A percentile compares a stretch with the other conserved stretches of the same genome.
These are phyloP conservation scores for Boletus rex-veris DNA, from an alignment of 768 basidiomycete species.

Conservation along the genomic window DNA sequence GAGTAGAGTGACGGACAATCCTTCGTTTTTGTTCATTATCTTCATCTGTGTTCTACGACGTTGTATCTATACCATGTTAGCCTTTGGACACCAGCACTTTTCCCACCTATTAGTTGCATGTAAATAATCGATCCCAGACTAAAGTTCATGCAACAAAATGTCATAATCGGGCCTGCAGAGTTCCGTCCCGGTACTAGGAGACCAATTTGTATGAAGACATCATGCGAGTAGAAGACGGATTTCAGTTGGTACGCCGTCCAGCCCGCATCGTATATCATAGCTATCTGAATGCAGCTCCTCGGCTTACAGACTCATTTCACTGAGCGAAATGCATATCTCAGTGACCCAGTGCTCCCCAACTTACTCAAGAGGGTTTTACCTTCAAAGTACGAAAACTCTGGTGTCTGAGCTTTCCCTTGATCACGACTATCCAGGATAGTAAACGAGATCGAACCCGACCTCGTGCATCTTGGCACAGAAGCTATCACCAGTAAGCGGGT, in stretches of 20 bases:
- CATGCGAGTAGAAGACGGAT: slow-evolving; percentile 68
- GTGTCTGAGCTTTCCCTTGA: neutral
- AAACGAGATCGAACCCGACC: slow-evolving; percentile 54
- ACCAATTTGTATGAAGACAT: neutral
- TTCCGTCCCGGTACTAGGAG: neutral
- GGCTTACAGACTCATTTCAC: slow-evolving; percentile 44
- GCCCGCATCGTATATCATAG: neutral
- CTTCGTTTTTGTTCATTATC: slow-evolving; percentile 6
- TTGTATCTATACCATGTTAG: slow-evolving; percentile 17
- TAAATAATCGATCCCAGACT: no score
- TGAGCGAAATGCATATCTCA: slow-evolving; percentile 57
- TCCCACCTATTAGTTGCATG: no score
- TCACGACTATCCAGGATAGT: slow-evolving; percentile 34
- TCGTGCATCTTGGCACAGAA: slow-evolving; percentile 57
- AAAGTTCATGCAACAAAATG: no score
- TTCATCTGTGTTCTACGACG: neutral
- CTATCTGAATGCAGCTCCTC: neutral
- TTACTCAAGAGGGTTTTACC: slow-evolving; percentile 60
- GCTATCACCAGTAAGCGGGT: slow-evolving; percentile 45
- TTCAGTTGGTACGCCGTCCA: slow-evolving; percentile 47
- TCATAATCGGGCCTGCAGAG: no score
- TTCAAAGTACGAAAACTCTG: slow-evolving; percentile 29
- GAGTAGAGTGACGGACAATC: slow-evolving; percentile 44
- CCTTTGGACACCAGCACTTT: neutral
- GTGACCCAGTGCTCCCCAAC: slow-evolving; percentile 59